These are phyloP conservation scores for Trichoderma erinaceum DNA, from an alignment of 495 filamentous ascomycete species.

Conservation along the genomic window DNA sequence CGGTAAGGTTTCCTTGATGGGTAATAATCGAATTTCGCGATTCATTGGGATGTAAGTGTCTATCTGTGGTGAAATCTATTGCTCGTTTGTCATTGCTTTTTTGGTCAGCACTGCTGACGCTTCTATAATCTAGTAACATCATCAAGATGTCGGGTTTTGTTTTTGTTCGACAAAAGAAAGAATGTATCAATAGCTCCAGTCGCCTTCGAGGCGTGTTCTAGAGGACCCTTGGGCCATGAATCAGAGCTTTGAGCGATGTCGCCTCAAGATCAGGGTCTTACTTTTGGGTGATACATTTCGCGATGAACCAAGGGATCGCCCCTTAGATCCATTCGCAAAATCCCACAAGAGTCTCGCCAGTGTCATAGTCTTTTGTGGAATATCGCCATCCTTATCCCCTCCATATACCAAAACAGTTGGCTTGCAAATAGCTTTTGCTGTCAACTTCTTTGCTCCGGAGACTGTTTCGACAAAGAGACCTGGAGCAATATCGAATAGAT, in stretches of 20 bases:
- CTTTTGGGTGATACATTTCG: slow-evolving; percentile 8
- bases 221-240: slow-evolving; percentile 7
- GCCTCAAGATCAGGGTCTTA: slow-evolving; percentile 10
- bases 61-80: slow-evolving; percentile 5
- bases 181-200: background rate
- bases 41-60: background rate
- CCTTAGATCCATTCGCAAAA: slow-evolving; percentile 4
- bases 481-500: slow-evolving; percentile 17
- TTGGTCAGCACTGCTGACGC: slow-evolving; percentile 3
- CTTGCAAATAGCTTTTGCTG: slow-evolving; percentile 2
- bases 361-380: slow-evolving; percentile 2
- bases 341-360: slow-evolving; percentile 6
- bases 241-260: slow-evolving; percentile 13
- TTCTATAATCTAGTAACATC: slow-evolving; percentile 4
- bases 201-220: slow-evolving; percentile 2
- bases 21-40: no score
- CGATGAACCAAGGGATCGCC: background rate
- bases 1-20: background rate
- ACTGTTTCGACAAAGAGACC: slow-evolving; percentile 16
- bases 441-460: slow-evolving; percentile 1
- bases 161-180: background rate
- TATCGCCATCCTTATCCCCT: background rate
- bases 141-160: background rate
- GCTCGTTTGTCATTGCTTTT: background rate
- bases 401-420: slow-evolving; percentile 15